phyloP scores from a whole-genome alignment of 2,329 filamentous ascomycete genomes.

The Ascomycota sp. region DNA sequence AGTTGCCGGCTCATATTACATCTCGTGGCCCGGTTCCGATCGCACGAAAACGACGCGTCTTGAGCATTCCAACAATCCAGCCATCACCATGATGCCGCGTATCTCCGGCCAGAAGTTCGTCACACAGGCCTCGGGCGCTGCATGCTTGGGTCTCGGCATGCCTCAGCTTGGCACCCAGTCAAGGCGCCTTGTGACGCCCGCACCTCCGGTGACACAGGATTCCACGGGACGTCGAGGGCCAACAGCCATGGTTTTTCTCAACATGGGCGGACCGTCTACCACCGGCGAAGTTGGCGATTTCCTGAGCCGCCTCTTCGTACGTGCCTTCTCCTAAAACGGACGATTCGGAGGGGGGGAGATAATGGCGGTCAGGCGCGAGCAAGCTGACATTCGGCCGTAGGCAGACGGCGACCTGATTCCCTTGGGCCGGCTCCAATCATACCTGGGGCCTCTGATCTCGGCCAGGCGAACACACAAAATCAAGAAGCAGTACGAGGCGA shows the following conservation, averaged over 20 bases:
- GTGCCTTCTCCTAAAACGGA: slow-evolving; percentile 11
- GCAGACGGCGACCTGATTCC: slow-evolving; percentile 88
- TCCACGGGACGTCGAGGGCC: slow-evolving; percentile 51
- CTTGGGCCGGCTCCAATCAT: slow-evolving; percentile 76
- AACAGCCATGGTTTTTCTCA: slow-evolving; percentile 96
- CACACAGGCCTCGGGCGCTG: slow-evolving; percentile 7
- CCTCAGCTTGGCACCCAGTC: slow-evolving; percentile 11
- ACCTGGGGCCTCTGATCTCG: slow-evolving; percentile 76
- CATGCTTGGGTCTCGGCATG: slow-evolving; percentile 9
- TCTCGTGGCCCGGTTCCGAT: neutral
- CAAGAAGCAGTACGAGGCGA: slow-evolving; percentile 81
- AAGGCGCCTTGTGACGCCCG: slow-evolving; percentile 19
- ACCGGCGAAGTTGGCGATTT: slow-evolving; percentile 78
- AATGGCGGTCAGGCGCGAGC: too few species aligned
- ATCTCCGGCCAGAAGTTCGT: slow-evolving; percentile 11
- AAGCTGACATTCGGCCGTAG: slow-evolving; percentile 20
- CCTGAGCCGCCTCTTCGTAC: slow-evolving; percentile 75
- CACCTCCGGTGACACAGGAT: slow-evolving; percentile 65
- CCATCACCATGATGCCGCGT: slow-evolving; percentile 11
- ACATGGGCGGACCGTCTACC: slow-evolving; percentile 92
- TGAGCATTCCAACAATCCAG: neutral
- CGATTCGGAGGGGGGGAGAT: too few species aligned
- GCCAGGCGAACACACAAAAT: slow-evolving; percentile 86
- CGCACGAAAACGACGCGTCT: too few species aligned
- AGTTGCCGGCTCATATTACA: neutral